Conservation (phyloP, 2,329 filamentous ascomycete genomes). For the Colletotrichum tofieldiae region DNA sequence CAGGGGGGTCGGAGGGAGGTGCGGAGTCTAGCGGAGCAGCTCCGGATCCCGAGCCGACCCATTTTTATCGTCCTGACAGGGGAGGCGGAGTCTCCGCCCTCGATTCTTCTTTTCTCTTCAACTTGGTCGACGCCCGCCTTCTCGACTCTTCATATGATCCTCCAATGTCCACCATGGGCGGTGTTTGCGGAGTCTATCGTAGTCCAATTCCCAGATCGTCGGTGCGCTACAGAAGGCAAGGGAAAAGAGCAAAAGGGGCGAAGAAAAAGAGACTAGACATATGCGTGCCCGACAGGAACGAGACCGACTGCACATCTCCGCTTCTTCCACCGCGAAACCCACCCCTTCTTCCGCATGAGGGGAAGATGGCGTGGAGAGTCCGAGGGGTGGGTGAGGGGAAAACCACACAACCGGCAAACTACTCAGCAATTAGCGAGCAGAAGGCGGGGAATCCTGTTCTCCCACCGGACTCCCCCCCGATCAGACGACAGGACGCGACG, state of each 20-base stretch:
- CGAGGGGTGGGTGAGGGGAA: neutral
- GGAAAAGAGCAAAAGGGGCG: neutral
- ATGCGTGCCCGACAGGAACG: neutral
- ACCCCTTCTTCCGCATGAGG: neutral
- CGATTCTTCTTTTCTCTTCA: neutral
- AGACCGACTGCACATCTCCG: neutral
- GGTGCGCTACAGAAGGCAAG: neutral
- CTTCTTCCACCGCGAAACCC: conserved; percentile 9
- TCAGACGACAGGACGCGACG: neutral
- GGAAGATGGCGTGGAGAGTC: conserved; percentile 3
- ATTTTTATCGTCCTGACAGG: neutral
- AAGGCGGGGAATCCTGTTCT: conserved; percentile 26
- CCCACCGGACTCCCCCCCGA: conserved; percentile 24
- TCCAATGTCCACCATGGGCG: conserved; percentile 12
- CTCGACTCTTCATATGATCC: neutral
- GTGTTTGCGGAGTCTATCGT: conserved; percentile 15
- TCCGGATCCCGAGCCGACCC: conserved; percentile 15
- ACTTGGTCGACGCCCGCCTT: neutral
- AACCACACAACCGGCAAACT: neutral
- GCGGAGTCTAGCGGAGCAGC: conserved; percentile 43
- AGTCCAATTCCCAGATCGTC: neutral
- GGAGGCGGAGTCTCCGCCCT: conserved; percentile 40
- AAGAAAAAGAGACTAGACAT: neutral
- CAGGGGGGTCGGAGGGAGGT: conserved; percentile 20
- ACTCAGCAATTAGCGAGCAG: conserved; percentile 7